These are phyloP conservation scores for Boletales sp. DNA, from an alignment of 768 basidiomycete genomes.

Conservation along the genomic window DNA sequence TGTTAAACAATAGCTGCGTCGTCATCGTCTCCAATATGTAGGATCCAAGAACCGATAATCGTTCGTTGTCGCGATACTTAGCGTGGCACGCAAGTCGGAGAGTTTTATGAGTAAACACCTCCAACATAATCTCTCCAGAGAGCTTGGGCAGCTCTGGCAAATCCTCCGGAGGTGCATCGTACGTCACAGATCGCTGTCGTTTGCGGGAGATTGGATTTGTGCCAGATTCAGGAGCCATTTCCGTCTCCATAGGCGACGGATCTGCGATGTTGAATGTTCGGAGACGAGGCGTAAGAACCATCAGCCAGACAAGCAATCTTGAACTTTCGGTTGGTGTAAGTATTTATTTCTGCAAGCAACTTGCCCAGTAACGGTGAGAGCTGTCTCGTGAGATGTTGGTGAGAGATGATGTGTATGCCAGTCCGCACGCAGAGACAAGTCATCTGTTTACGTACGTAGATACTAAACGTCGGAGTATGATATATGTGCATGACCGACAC, in stretches of 20 bases:
- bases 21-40: constrained; percentile 45
- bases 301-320: constrained; percentile 16
- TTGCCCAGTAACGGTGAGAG: constrained; percentile 11
- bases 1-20: constrained; percentile 45
- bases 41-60: constrained; percentile 50
- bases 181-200: constrained; percentile 34
- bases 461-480: constrained; percentile 13
- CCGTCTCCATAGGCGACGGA: constrained; percentile 32
- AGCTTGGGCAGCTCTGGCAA: constrained; percentile 48
- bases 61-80: constrained; percentile 54
- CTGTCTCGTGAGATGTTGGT: constrained; percentile 17
- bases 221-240: constrained; percentile 23
- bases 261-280: constrained; percentile 32
- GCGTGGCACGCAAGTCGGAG: constrained; percentile 43
- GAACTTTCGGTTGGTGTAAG: constrained; percentile 7
- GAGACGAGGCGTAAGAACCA: constrained; percentile 35
- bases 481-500: not conserved
- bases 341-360: constrained; percentile 18
- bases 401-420: constrained; percentile 16
- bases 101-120: constrained; percentile 69
- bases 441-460: constrained; percentile 22
- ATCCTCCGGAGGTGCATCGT: constrained; percentile 25
- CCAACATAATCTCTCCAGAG: constrained; percentile 53
- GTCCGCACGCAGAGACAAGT: constrained; percentile 18
- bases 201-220: constrained; percentile 32